A percentile compares a stretch with the other conserved stretches of the same genome.
Evolutionary conservation across 345 rosid genomes (phyloP).

Genomic region (Euphorbia lathyris): DNA sequence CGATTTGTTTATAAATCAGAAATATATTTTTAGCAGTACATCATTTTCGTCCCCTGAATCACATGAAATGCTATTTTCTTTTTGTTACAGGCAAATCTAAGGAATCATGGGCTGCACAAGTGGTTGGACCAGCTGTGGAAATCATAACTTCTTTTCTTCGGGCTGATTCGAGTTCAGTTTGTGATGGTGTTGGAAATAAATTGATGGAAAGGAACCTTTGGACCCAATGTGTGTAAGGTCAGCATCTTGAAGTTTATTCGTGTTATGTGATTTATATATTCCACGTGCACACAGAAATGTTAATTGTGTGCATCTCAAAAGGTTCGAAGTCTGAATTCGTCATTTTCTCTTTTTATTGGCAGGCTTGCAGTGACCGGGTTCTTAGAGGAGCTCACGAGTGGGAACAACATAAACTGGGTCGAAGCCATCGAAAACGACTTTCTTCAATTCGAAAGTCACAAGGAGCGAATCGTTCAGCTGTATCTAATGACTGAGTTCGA

Average conservation of each 20-base stretch:
- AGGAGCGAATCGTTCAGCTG: constrained; percentile 10
- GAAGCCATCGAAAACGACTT: constrained; percentile 72
- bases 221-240: constrained; percentile 87
- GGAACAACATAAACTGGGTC: constrained; percentile 87
- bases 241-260: background rate
- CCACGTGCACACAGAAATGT: too few species aligned
- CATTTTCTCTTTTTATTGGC: constrained; percentile 5
- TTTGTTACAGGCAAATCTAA: constrained; percentile 53
- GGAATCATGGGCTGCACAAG: constrained; percentile 65
- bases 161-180: constrained; percentile 18
- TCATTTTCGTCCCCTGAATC: constrained; percentile 1
- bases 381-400: constrained; percentile 93
- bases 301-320: background rate
- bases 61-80: background rate
- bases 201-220: constrained; percentile 62
- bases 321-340: background rate
- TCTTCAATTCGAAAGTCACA: constrained; percentile 42
- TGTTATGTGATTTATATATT: too few species aligned
- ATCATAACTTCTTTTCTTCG: constrained; percentile 46
- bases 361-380: constrained; percentile 87
- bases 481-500: background rate
- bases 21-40: background rate
- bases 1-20: too few species aligned
- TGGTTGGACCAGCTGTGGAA: constrained; percentile 55
- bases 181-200: constrained; percentile 12